Conservation (phyloP, 2,329 filamentous ascomycete species). For the Monilinia fructigena region DNA sequence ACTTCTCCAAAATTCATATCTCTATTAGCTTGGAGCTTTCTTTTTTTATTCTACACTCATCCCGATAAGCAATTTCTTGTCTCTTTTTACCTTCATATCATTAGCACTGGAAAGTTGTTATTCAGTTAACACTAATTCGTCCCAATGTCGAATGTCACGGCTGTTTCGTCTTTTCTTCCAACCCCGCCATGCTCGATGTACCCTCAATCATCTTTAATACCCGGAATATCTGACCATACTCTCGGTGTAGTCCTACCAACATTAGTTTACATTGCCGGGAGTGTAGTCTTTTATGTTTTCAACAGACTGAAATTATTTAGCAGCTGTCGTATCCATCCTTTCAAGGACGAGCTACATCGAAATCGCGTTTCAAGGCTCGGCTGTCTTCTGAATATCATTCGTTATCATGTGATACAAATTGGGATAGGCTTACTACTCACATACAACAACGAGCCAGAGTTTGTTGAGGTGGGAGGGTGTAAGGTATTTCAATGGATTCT, state of each 20-base stretch:
- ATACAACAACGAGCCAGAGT: constrained; percentile 7
- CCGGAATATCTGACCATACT: constrained; percentile 11
- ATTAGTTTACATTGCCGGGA: constrained; percentile 11
- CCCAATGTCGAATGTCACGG: constrained; percentile 6
- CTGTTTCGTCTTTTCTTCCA: background rate
- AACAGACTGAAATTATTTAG: constrained; percentile 7
- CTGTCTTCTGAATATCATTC: constrained; percentile 18
- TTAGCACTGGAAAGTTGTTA: background rate
- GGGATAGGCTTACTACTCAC: constrained; percentile 12
- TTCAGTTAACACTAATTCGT: background rate
- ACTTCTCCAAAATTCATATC: background rate
- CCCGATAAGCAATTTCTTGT: background rate
- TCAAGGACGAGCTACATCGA: constrained; percentile 14
- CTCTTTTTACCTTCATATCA: background rate
- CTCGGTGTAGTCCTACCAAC: constrained; percentile 16
- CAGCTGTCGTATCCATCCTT: constrained; percentile 18
- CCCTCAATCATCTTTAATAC: background rate
- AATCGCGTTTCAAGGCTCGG: constrained; percentile 16
- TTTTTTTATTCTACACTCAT: background rate
- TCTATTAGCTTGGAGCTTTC: background rate
- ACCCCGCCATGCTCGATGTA: background rate
- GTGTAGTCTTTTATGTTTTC: constrained; percentile 11
- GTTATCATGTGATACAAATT: constrained; percentile 19
- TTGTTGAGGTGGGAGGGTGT: background rate
- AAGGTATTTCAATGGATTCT: constrained; percentile 9